Evolutionary conservation across 345 rosid species (phyloP).

Genomic region (Populus alba): DNA sequence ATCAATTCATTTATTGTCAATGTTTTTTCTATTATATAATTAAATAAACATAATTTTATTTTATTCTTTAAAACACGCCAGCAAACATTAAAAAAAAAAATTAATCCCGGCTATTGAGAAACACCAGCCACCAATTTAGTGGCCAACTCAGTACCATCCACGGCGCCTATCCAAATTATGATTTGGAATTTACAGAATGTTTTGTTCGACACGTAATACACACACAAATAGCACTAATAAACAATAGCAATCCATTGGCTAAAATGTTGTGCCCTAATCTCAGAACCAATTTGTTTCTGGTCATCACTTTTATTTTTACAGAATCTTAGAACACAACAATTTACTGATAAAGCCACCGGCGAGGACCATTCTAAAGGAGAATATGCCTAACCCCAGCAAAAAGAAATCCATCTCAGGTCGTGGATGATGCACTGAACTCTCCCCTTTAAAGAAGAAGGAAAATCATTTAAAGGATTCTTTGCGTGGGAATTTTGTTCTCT

Average conservation of each 20-base stretch:
- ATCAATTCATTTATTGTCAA: too few relatives aligned
- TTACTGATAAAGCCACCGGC: not conserved
- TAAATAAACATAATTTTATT: too few relatives aligned
- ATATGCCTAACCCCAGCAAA: slow-evolving; percentile 4
- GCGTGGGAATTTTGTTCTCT: slow-evolving; percentile 17
- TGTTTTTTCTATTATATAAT: too few relatives aligned
- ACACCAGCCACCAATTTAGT: too few relatives aligned
- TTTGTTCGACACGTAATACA: too few relatives aligned
- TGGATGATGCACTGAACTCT: not conserved
- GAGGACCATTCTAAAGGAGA: not conserved
- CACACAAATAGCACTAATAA: not conserved
- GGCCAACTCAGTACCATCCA: not conserved
- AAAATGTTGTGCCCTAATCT: not conserved
- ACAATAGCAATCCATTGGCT: not conserved
- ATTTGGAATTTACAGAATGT: not conserved
- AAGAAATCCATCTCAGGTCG: not conserved
- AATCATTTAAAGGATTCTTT: slow-evolving; percentile 14
- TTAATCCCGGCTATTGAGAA: too few relatives aligned
- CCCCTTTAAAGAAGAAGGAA: slow-evolving; percentile 3
- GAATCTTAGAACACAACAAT: not conserved
- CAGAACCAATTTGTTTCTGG: too few relatives aligned
- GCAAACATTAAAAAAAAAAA: too few relatives aligned
- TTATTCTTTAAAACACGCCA: too few relatives aligned
- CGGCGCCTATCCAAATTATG: too few relatives aligned
- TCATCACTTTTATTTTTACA: too few relatives aligned